These are phyloP conservation scores for Dactylorhiza incarnata DNA, from an alignment of 106 monocot genomes.

Conservation along the genomic window DNA sequence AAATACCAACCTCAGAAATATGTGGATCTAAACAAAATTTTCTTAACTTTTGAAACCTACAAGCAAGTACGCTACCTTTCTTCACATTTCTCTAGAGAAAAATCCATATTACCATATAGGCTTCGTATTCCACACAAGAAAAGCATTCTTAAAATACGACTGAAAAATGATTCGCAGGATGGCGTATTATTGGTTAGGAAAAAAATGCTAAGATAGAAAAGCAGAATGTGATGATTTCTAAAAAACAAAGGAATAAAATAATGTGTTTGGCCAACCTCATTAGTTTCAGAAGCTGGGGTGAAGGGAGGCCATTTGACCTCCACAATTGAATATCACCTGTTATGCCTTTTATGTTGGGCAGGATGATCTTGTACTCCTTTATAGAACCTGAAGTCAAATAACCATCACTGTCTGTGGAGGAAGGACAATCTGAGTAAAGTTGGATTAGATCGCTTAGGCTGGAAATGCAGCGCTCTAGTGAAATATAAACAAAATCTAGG, in stretches of 20 bases:
- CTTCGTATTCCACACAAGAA: not conserved
- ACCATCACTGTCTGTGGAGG: conserved; percentile 3
- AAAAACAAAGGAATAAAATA: not conserved
- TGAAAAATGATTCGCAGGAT: not conserved
- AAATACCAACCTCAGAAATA: not conserved
- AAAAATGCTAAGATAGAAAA: not conserved
- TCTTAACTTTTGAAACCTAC: not conserved
- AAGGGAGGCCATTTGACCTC: conserved; percentile 74
- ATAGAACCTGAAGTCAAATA: conserved; percentile 14
- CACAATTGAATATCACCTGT: conserved; percentile 49
- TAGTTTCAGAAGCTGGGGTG: conserved; percentile 64
- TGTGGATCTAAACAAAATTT: not conserved
- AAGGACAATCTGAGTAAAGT: conserved; percentile 25
- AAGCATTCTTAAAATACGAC: not conserved
- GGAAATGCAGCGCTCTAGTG: conserved; percentile 76
- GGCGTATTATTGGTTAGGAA: not conserved
- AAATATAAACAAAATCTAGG: conserved; percentile 89
- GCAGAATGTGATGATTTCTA: not conserved
- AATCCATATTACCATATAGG: not conserved
- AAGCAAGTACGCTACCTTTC: not conserved
- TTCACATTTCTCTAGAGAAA: not conserved
- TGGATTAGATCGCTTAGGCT: conserved; percentile 81
- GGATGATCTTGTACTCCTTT: conserved; percentile 11
- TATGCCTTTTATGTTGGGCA: conserved; percentile 15
- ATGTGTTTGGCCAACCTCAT: conserved; percentile 63